Evolutionary conservation across 1,284 basidiomycete genomes (phyloP), one percentile per base, ranked within the genome.

Genomic region (Cryptococcus sp.): DNA sequence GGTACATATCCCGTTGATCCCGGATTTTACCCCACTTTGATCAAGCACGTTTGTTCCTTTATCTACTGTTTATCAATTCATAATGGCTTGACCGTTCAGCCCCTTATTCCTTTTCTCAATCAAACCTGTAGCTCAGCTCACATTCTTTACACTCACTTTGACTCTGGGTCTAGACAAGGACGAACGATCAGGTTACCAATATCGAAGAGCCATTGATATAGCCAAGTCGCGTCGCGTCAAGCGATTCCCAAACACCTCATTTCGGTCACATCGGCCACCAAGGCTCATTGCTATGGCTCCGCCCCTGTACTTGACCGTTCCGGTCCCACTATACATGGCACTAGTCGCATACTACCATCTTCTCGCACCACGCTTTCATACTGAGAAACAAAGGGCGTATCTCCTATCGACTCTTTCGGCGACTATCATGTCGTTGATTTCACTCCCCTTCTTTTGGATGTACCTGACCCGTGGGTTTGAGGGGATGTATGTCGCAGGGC

Each of bases 341-440:
- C 55, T 63, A 24, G 23, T 47, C 2, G 21, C 53, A 1, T 22
- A 66, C 1, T 82, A 80, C 67, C 53, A 67, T 45, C 1, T 72
- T n/a, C 55, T 78, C 21, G 63, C 75, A 0, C 64, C 70, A 0
- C 49, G 40, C 25, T 80, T 77, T 61, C 46, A 68, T 3, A 73
- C 73, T 2, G 48, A 69, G 42, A 81, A 80, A 57, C 76, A 80
- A 57, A 67, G 71, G 18, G 75, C 82, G 43, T 85, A 83, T 78
- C 66, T 84, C 45, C 73, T 84, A 32, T 81, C 82, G 0, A 67
- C 77, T 1, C 54, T 79, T 28, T 76, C 79, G 4, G 77, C 78
- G 40, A 60, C 58, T 2, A 46, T 62, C 31, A 82, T 83, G 80
- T 78, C 78, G 7, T 11, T 77, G 7, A 60, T 62, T 24, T 79